These are phyloP conservation scores for Saturnispora mendoncae DNA, from an alignment of 805 yeast genomes.

Conservation along the genomic window DNA sequence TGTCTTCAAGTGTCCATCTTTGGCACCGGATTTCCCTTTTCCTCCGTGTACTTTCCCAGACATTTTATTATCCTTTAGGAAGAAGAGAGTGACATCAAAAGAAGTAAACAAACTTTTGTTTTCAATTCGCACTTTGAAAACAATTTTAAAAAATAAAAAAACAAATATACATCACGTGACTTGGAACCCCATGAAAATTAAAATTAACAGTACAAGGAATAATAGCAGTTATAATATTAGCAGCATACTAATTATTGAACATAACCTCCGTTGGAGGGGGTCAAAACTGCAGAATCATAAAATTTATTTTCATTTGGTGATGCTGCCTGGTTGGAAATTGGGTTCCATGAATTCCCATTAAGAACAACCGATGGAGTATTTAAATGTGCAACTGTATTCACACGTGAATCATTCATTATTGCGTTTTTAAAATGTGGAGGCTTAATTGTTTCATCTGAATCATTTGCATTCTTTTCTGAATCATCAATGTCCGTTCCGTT, in stretches of 20 bases:
- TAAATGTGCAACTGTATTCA: no score
- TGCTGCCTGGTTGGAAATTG: no score
- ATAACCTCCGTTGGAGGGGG: not conserved
- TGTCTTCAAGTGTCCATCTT: conserved; percentile 44
- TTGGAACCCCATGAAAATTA: no score
- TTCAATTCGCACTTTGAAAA: no score
- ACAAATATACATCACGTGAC: not conserved
- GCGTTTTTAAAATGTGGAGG: not conserved
- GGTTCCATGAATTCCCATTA: no score
- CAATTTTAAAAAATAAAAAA: no score
- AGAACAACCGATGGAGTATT: no score
- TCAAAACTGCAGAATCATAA: no score
- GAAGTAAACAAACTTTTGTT: not conserved
- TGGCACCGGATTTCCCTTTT: conserved; percentile 88
- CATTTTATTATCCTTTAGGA: conserved; percentile 31
- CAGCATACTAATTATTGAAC: no score
- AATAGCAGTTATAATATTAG: not conserved
- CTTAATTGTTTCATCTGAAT: conserved; percentile 7
- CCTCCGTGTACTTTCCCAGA: conserved; percentile 89
- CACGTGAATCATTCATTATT: no score
- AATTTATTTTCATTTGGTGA: no score
- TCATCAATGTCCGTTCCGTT: not conserved
- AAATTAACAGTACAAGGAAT: no score
- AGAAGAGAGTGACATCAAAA: not conserved
- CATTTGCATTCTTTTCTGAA: conserved; percentile 1